Conservation (phyloP, 805 yeast species). For the Spathaspora arborariae region DNA sequence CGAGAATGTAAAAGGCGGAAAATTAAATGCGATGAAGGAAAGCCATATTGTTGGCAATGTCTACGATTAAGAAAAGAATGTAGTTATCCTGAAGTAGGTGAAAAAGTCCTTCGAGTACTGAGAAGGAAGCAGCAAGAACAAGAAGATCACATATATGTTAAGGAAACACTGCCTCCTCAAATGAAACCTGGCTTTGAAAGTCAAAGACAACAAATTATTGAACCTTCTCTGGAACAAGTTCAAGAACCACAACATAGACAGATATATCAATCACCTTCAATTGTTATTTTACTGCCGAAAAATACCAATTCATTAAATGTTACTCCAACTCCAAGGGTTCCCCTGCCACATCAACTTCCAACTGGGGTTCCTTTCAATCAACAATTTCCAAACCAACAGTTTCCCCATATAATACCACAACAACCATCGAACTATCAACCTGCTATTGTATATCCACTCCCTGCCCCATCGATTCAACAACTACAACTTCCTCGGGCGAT, state of each 20-base stretch:
- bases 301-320: background rate
- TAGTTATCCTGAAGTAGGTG: slow-evolving; percentile 35
- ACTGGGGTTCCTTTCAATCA: background rate
- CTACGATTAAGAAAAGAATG: slow-evolving; percentile 31
- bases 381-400: background rate
- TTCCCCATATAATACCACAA: slow-evolving; percentile 2
- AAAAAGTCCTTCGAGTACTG: slow-evolving; percentile 28
- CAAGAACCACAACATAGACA: background rate
- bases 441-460: background rate
- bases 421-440: slow-evolving; percentile 1
- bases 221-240: background rate
- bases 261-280: background rate
- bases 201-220: background rate
- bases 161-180: background rate
- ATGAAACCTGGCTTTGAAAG: background rate
- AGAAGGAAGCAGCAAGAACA: slow-evolving; percentile 10
- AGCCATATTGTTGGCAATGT: slow-evolving; percentile 38
- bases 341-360: background rate
- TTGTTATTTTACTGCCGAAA: background rate
- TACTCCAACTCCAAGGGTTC: background rate
- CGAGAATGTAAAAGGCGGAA: slow-evolving; percentile 40
- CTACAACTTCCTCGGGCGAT: background rate
- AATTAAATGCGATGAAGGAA: slow-evolving; percentile 41
- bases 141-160: background rate
- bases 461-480: background rate